phyloP scores from a whole-genome alignment of 805 yeast genomes.

The Nakazawaea anatomiae region DNA sequence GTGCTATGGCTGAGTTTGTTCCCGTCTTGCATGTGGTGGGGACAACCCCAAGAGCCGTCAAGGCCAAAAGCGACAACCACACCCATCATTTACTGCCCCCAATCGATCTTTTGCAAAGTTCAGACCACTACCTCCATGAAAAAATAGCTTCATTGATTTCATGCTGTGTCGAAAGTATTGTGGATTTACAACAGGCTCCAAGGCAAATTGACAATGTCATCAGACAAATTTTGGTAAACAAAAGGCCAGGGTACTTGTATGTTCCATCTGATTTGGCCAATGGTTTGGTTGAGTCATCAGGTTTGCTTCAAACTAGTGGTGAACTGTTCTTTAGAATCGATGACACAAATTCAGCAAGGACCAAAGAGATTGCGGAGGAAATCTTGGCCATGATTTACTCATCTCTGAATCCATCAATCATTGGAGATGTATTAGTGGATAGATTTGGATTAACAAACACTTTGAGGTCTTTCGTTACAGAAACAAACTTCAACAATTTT shows the following conservation, averaged over 20 bases:
- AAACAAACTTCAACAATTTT: constrained; percentile 49
- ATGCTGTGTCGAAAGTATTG: constrained; percentile 48
- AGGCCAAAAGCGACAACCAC: constrained; percentile 20
- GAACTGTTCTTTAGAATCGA: constrained; percentile 14
- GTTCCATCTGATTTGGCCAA: constrained; percentile 69
- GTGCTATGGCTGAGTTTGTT: constrained; percentile 75
- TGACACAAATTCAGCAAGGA: constrained; percentile 20
- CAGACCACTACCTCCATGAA: constrained; percentile 65
- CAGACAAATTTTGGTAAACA: constrained; percentile 41
- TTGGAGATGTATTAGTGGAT: constrained; percentile 67
- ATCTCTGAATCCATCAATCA: constrained; percentile 53
- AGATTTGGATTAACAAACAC: constrained; percentile 45
- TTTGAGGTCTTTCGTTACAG: constrained; percentile 43
- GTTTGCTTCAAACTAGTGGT: constrained; percentile 17
- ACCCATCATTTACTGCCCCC: constrained; percentile 60
- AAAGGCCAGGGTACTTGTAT: constrained; percentile 79
- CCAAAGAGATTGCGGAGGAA: constrained; percentile 30
- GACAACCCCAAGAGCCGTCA: constrained; percentile 42
- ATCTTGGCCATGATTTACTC: constrained; percentile 47
- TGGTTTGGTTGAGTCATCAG: constrained; percentile 27
- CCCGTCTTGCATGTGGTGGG: constrained; percentile 86
- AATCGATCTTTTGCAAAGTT: constrained; percentile 38
- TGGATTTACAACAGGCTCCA: constrained; percentile 40
- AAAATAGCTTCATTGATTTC: constrained; percentile 52
- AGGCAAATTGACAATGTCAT: constrained; percentile 67